Percentiles rank a stretch among this genome's conserved stretches.
phyloP scores from a whole-genome alignment of 108 stramenopile species.

The Pseudonitzschia multiseries region DNA sequence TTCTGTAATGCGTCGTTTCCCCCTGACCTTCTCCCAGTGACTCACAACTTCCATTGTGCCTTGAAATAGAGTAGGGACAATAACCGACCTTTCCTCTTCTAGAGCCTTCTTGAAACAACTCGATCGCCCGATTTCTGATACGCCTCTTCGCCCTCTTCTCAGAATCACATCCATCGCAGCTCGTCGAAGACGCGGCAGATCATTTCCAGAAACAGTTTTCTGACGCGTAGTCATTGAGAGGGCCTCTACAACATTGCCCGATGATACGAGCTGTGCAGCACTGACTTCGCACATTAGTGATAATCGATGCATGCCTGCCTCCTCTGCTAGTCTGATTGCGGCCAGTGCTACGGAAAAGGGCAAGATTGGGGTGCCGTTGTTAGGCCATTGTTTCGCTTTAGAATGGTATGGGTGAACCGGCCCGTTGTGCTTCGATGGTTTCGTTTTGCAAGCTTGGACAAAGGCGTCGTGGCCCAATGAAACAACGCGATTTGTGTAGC shows the following conservation, averaged over 20 bases:
- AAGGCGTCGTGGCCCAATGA: conserved; percentile 74
- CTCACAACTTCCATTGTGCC: conserved; percentile 58
- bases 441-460: conserved; percentile 47
- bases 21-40: conserved; percentile 14
- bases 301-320: conserved; percentile 70
- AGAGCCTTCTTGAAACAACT: conserved; percentile 50
- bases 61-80: conserved; percentile 64
- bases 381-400: conserved; percentile 43
- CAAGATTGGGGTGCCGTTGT: conserved; percentile 56
- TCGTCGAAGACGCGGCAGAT: conserved; percentile 61
- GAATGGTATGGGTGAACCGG: conserved; percentile 34
- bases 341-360: conserved; percentile 68
- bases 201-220: conserved; percentile 59
- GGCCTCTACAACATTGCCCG: conserved; percentile 64
- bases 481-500: conserved; percentile 82
- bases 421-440: conserved; percentile 30
- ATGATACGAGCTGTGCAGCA: conserved; percentile 59
- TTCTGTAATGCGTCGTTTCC: conserved; percentile 9
- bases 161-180: conserved; percentile 72
- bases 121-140: conserved; percentile 44
- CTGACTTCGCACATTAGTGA: conserved; percentile 88
- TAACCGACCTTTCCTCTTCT: conserved; percentile 40
- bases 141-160: conserved; percentile 45
- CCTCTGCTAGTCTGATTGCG: conserved; percentile 74
- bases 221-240: conserved; percentile 57